A percentile compares a stretch with the other conserved stretches of the same genome.
These are phyloP conservation scores for Citrus unshiu DNA, from an alignment of 345 rosid genomes.

Conservation along the genomic window DNA sequence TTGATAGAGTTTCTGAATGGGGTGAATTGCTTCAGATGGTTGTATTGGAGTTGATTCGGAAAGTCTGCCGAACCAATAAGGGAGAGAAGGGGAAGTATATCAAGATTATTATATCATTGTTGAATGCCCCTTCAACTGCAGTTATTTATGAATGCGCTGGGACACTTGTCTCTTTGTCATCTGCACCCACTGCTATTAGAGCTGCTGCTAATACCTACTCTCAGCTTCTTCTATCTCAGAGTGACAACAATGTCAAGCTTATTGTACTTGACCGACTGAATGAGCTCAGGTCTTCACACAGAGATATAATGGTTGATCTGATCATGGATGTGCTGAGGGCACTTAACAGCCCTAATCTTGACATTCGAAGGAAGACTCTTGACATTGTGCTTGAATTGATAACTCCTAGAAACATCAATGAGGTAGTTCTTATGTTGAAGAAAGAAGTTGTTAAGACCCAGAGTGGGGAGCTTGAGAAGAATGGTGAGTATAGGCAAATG, in stretches of 20 bases:
- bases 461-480: constrained; percentile 85
- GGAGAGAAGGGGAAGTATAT: constrained; percentile 72
- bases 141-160: constrained; percentile 74
- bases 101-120: constrained; percentile 63
- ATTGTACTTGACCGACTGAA: constrained; percentile 80
- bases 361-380: constrained; percentile 77
- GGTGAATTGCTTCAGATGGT: constrained; percentile 75
- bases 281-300: constrained; percentile 64
- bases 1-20: constrained; percentile 71
- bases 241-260: constrained; percentile 89
- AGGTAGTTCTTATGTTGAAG: constrained; percentile 75
- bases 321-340: constrained; percentile 92
- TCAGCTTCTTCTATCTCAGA: constrained; percentile 80
- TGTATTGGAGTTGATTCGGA: constrained; percentile 68
- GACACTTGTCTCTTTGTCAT: constrained; percentile 82
- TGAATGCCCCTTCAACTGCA: constrained; percentile 70
- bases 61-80: constrained; percentile 63
- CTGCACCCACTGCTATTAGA: constrained; percentile 84
- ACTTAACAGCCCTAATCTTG: constrained; percentile 85
- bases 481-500: constrained; percentile 89
- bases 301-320: constrained; percentile 83
- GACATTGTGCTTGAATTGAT: constrained; percentile 84
- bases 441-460: constrained; percentile 94
- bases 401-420: constrained; percentile 70
- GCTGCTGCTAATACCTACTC: constrained; percentile 85